Percentiles rank a stretch among this genome's conserved stretches.
Evolutionary conservation across 495 filamentous ascomycete genomes (phyloP).

Genomic region (Lentithecium fluviatile): DNA sequence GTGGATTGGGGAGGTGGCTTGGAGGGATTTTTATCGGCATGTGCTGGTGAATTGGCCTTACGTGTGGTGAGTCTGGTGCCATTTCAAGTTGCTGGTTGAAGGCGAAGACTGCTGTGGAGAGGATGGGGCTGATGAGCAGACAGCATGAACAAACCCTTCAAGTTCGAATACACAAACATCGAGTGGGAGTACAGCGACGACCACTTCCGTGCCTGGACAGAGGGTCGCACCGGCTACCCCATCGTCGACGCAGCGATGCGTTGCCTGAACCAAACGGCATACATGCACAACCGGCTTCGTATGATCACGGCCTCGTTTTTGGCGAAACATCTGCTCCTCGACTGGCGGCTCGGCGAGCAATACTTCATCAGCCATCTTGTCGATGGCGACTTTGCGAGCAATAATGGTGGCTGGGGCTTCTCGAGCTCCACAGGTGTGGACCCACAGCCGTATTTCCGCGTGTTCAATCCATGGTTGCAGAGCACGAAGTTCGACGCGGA

Average conservation of each 20-base stretch:
- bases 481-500: slow-evolving; percentile 77
- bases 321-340: slow-evolving; percentile 79
- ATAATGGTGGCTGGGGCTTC: slow-evolving; percentile 93
- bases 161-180: slow-evolving; percentile 79
- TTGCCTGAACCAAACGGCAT: slow-evolving; percentile 67
- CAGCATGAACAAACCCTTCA: slow-evolving; percentile 94
- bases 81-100: not conserved
- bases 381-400: slow-evolving; percentile 89
- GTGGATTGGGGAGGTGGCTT: slow-evolving; percentile 88
- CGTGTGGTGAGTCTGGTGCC: slow-evolving; percentile 60
- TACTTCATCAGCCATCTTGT: slow-evolving; percentile 89
- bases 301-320: slow-evolving; percentile 90
- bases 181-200: slow-evolving; percentile 72
- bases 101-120: too few species aligned
- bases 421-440: slow-evolving; percentile 77
- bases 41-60: slow-evolving; percentile 86
- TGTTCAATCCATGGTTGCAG: slow-evolving; percentile 86
- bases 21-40: slow-evolving; percentile 93
- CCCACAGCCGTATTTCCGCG: slow-evolving; percentile 87
- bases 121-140: not conserved
- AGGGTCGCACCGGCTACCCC: slow-evolving; percentile 77
- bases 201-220: slow-evolving; percentile 70
- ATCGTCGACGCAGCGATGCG: slow-evolving; percentile 94
- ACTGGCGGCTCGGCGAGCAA: slow-evolving; percentile 87
- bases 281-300: slow-evolving; percentile 87